These are phyloP conservation scores for Eragrostis tef DNA, from an alignment of 202 grass and related monocot genomes.

Conservation along the genomic window DNA sequence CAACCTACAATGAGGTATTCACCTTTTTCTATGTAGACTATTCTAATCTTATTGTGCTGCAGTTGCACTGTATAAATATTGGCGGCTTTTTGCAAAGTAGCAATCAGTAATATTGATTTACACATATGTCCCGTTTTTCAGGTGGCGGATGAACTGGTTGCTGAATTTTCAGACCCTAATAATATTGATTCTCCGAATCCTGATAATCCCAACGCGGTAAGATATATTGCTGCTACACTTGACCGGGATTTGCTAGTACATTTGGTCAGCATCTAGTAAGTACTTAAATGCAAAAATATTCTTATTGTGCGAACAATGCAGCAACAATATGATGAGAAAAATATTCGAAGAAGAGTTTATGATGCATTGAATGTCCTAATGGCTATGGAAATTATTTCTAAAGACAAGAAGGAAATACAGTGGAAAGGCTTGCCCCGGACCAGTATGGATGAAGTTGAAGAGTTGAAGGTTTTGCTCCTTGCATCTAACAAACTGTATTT, in stretches of 20 bases:
- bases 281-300: slow-evolving; percentile 17
- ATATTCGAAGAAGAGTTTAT: slow-evolving; percentile 96
- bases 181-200: slow-evolving; percentile 75
- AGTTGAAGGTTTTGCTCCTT: slow-evolving; percentile 72
- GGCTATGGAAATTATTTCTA: slow-evolving; percentile 99
- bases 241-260: neutral
- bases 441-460: slow-evolving; percentile 90
- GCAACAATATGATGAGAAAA: slow-evolving; percentile 99
- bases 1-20: slow-evolving; percentile 97
- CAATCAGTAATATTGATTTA: slow-evolving; percentile 22
- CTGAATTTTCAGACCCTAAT: slow-evolving; percentile 85
- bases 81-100: slow-evolving; percentile 21
- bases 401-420: slow-evolving; percentile 99
- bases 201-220: slow-evolving; percentile 55
- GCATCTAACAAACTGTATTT: slow-evolving; percentile 14
- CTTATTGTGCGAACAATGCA: slow-evolving; percentile 58
- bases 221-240: slow-evolving; percentile 38
- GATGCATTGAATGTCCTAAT: slow-evolving; percentile 97
- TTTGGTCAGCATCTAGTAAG: slow-evolving; percentile 15
- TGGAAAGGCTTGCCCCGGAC: slow-evolving; percentile 97
- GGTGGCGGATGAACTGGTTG: slow-evolving; percentile 97
- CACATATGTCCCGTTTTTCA: slow-evolving; percentile 47
- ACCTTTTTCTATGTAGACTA: slow-evolving; percentile 24
- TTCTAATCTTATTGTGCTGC: slow-evolving; percentile 23
- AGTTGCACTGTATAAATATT: slow-evolving; percentile 6